Evolutionary conservation across 2,329 filamentous ascomycete species (phyloP).

Genomic region (Xylariaceae sp.): DNA sequence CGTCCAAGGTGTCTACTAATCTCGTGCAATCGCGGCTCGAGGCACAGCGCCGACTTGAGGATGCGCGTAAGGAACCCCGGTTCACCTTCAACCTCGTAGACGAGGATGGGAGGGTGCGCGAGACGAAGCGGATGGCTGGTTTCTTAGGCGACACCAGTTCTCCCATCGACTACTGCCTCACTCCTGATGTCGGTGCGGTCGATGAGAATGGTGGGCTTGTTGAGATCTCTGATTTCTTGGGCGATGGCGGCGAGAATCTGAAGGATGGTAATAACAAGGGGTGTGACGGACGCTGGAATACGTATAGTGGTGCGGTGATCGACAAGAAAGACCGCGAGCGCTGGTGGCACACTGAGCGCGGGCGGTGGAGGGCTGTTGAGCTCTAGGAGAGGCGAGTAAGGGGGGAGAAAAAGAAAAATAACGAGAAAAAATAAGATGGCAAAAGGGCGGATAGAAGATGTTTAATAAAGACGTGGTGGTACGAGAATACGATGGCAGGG

Average conservation of each 20-base stretch:
- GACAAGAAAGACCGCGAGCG: slow-evolving; percentile 56
- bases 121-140: slow-evolving; percentile 61
- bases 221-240: slow-evolving; percentile 57
- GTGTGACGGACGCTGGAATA: slow-evolving; percentile 56
- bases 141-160: slow-evolving; percentile 68
- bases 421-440: neutral
- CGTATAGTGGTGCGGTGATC: slow-evolving; percentile 20
- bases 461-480: neutral
- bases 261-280: slow-evolving; percentile 42
- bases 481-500: neutral
- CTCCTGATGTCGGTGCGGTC: slow-evolving; percentile 60
- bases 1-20: slow-evolving; percentile 48
- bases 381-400: no score
- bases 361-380: slow-evolving; percentile 46
- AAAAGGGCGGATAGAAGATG: no score
- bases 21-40: slow-evolving; percentile 61
- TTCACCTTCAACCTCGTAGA: slow-evolving; percentile 65
- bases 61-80: slow-evolving; percentile 57
- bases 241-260: slow-evolving; percentile 54
- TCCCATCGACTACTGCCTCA: slow-evolving; percentile 64
- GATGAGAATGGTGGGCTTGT: slow-evolving; percentile 64
- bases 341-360: slow-evolving; percentile 59
- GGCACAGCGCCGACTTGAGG: slow-evolving; percentile 69
- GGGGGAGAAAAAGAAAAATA: neutral
- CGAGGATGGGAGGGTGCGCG: slow-evolving; percentile 56